Evolutionary conservation across 306 rosid genomes (phyloP).

Genomic region (Pueraria montana): DNA sequence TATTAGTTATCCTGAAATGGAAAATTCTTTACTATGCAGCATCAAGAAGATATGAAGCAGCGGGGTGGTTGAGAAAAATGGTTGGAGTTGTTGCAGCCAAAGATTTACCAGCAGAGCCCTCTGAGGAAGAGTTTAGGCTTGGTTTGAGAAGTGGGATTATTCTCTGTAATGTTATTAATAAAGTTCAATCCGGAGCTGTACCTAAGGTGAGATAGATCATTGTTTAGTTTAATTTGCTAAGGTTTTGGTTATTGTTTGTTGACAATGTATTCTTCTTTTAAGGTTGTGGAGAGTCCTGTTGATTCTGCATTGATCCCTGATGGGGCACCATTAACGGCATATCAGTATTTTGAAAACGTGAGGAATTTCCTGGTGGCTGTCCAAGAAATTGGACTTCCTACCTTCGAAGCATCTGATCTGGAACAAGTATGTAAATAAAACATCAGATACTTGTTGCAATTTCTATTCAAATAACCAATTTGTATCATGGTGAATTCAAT

Average conservation of each 20-base stretch:
- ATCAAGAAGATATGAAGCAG: slow-evolving; percentile 91
- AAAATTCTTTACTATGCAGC: slow-evolving; percentile 57
- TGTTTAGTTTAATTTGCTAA: slow-evolving; percentile 16
- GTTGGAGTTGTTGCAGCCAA: slow-evolving; percentile 93
- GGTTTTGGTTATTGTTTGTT: background rate
- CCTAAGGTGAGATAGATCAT: slow-evolving; percentile 73
- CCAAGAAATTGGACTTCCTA: slow-evolving; percentile 90
- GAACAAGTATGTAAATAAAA: slow-evolving; percentile 77
- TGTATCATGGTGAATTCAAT: slow-evolving; percentile 31
- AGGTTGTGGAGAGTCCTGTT: slow-evolving; percentile 97
- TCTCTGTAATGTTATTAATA: slow-evolving; percentile 89
- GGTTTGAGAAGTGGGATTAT: slow-evolving; percentile 97
- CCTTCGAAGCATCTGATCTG: slow-evolving; percentile 98
- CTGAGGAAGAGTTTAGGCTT: slow-evolving; percentile 97
- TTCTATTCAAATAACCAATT: background rate
- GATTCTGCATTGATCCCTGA: slow-evolving; percentile 87
- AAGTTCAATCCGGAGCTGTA: slow-evolving; percentile 89
- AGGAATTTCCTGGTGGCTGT: slow-evolving; percentile 92
- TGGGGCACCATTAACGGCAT: slow-evolving; percentile 94
- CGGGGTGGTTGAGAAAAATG: slow-evolving; percentile 96
- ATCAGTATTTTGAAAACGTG: slow-evolving; percentile 94
- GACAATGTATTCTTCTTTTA: slow-evolving; percentile 43
- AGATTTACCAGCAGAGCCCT: slow-evolving; percentile 96
- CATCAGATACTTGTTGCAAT: slow-evolving; percentile 20
- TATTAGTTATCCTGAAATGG: slow-evolving; percentile 36